Percentiles rank a stretch among this genome's conserved stretches.
phyloP scores from a whole-genome alignment of 192 early-diverging fungal genomes.

The Coemansia sp. region DNA sequence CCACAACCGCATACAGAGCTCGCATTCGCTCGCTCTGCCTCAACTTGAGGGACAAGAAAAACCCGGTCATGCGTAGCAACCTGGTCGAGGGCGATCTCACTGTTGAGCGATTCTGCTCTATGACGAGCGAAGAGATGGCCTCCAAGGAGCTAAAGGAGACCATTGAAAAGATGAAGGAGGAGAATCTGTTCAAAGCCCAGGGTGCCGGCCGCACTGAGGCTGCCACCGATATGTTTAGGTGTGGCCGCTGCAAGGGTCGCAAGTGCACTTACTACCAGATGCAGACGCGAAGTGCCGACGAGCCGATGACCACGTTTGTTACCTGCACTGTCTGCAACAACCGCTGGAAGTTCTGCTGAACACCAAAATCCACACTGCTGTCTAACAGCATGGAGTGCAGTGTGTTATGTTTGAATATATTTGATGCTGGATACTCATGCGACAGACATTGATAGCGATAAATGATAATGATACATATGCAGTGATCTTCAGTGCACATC shows the following conservation, averaged over 20 bases:
- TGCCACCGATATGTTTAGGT: slow-evolving; percentile 91
- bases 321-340: slow-evolving; percentile 85
- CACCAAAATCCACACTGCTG: background rate
- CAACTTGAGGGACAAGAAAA: slow-evolving; percentile 76
- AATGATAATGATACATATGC: slow-evolving; percentile 6
- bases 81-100: slow-evolving; percentile 70
- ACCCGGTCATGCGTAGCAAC: slow-evolving; percentile 69
- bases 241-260: slow-evolving; percentile 87
- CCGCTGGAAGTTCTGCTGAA: slow-evolving; percentile 70
- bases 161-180: slow-evolving; percentile 67
- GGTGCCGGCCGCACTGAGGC: slow-evolving; percentile 72
- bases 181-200: slow-evolving; percentile 75
- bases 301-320: slow-evolving; percentile 99
- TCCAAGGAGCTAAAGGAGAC: slow-evolving; percentile 77
- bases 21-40: slow-evolving; percentile 74
- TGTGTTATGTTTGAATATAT: background rate
- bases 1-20: slow-evolving; percentile 65
- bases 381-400: background rate
- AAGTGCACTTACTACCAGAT: slow-evolving; percentile 93
- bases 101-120: slow-evolving; percentile 67
- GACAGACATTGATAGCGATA: background rate
- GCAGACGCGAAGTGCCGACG: slow-evolving; percentile 96
- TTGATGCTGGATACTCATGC: background rate
- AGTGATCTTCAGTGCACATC: background rate
- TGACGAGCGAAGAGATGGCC: slow-evolving; percentile 90